phyloP scores from a whole-genome alignment of 225 moss, liverwort and hornwort species.

The Polytrichum commune region DNA sequence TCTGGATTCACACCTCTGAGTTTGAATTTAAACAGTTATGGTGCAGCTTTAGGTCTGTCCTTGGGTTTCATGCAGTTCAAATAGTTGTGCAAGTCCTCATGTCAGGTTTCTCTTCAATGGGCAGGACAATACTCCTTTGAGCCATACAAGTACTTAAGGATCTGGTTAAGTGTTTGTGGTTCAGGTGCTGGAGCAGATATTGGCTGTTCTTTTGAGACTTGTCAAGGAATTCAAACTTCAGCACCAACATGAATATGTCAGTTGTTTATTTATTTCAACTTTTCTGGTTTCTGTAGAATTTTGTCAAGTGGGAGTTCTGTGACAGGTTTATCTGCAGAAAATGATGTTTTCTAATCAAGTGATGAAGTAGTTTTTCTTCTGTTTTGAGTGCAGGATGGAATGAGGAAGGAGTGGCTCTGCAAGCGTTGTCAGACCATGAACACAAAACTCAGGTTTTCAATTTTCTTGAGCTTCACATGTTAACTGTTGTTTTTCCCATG shows the following conservation, averaged over 20 bases:
- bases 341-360: too few species aligned
- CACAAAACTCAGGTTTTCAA: conserved; percentile 72
- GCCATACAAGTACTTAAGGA: too few species aligned
- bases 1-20: not conserved
- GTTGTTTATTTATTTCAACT: not conserved
- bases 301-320: too few species aligned
- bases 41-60: too few species aligned
- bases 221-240: conserved; percentile 91
- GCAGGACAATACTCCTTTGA: too few species aligned
- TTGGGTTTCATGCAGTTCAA: too few species aligned
- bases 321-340: too few species aligned
- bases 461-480: not conserved
- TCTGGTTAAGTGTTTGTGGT: not conserved
- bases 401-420: conserved; percentile 92
- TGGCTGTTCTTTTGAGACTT: conserved; percentile 68
- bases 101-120: too few species aligned
- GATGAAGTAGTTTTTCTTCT: not conserved
- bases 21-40: not conserved
- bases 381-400: conserved; percentile 64
- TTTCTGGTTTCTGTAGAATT: not conserved
- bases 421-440: conserved; percentile 97
- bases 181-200: conserved; percentile 96
- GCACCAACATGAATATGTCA: conserved; percentile 90
- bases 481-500: too few species aligned
- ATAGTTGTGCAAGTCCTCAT: too few species aligned